Percentiles rank a stretch among this genome's conserved stretches.
phyloP scores from a whole-genome alignment of 768 basidiomycete genomes.

The Cystobasidium ongulense region DNA sequence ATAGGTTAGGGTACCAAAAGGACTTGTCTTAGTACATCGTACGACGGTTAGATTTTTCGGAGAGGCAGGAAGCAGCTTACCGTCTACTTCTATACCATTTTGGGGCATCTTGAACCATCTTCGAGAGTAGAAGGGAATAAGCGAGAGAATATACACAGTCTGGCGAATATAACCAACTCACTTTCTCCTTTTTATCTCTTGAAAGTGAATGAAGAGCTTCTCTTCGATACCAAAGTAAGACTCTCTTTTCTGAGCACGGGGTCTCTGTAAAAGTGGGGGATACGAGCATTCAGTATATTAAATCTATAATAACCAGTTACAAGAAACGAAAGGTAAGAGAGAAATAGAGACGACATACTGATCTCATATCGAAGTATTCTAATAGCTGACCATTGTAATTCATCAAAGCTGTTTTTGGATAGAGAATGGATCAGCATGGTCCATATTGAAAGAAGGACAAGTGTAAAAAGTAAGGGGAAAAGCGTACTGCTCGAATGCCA shows the following conservation, averaged over 20 bases:
- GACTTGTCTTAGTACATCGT: too few species aligned
- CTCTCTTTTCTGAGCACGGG: background rate
- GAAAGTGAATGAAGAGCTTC: constrained; percentile 7
- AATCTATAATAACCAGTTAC: background rate
- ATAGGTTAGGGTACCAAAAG: too few species aligned
- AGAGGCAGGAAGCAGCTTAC: background rate
- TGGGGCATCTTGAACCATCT: background rate
- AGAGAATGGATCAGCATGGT: too few species aligned
- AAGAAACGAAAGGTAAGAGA: too few species aligned
- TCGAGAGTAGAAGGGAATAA: too few species aligned
- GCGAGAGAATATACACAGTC: background rate
- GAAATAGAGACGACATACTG: background rate
- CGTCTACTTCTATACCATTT: background rate
- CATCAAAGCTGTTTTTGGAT: background rate
- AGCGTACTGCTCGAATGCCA: background rate
- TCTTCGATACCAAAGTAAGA: background rate
- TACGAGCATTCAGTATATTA: background rate
- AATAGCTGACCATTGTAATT: constrained; percentile 10
- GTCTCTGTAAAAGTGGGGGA: background rate
- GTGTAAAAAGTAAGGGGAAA: background rate
- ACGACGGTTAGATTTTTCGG: too few species aligned
- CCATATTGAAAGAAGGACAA: background rate
- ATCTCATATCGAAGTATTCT: constrained; percentile 12
- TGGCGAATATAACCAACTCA: too few species aligned
- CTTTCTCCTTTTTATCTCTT: background rate